Conservation (phyloP, 2,329 filamentous ascomycete genomes). For the Phialophora macrospora region DNA sequence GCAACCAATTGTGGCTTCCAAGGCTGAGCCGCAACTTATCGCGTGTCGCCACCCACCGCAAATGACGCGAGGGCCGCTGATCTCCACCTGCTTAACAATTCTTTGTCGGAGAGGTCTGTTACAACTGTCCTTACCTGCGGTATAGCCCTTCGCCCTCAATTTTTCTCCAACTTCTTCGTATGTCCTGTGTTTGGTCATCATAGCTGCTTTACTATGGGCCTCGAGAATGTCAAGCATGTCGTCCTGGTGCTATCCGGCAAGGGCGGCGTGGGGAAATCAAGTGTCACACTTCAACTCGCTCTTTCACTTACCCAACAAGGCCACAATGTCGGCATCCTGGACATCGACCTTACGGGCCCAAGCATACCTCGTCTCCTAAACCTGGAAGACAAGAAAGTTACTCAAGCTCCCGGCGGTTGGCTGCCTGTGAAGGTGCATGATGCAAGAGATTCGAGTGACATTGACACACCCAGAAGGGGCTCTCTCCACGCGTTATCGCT, state of each 20-base stretch:
- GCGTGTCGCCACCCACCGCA: background rate
- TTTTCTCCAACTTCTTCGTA: background rate
- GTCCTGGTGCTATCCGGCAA: slow-evolving; percentile 83
- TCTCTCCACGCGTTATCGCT: slow-evolving; percentile 78
- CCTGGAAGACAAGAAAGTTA: slow-evolving; percentile 86
- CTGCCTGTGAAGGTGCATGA: slow-evolving; percentile 83
- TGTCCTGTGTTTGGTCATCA: background rate
- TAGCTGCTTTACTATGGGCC: slow-evolving; percentile 31
- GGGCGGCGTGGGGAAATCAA: slow-evolving; percentile 97
- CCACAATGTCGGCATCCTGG: slow-evolving; percentile 89
- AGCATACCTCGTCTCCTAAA: slow-evolving; percentile 95
- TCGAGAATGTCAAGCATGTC: slow-evolving; percentile 36
- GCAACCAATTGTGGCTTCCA: slow-evolving; percentile 6
- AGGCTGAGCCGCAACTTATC: slow-evolving; percentile 14
- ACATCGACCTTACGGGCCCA: slow-evolving; percentile 93
- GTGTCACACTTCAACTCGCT: slow-evolving; percentile 93
- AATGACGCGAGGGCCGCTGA: slow-evolving; percentile 18
- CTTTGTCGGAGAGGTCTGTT: slow-evolving; percentile 1
- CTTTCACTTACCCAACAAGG: slow-evolving; percentile 84
- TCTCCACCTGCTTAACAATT: slow-evolving; percentile 28
- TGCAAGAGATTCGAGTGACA: slow-evolving; percentile 42
- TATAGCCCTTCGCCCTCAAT: background rate
- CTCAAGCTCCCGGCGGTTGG: slow-evolving; percentile 90
- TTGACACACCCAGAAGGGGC: slow-evolving; percentile 38
- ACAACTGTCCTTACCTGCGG: slow-evolving; percentile 5